Evolutionary conservation across 768 basidiomycete species (phyloP).

Genomic region (Pisolithus orientalis): DNA sequence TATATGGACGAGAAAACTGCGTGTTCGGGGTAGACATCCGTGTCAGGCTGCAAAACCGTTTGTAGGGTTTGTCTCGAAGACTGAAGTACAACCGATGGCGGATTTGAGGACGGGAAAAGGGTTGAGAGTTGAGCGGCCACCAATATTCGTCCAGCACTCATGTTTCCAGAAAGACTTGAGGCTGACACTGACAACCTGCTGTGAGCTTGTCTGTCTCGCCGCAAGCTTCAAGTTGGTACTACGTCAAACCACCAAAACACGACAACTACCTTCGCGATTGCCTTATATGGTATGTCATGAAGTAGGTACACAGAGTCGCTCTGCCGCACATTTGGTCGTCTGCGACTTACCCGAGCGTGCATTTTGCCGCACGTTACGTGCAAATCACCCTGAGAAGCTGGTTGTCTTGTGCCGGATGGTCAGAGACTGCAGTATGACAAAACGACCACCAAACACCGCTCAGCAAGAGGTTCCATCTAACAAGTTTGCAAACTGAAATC

Average conservation of each 20-base stretch:
- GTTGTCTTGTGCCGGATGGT: not conserved
- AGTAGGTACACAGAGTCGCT: too few species aligned
- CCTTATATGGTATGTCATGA: too few species aligned
- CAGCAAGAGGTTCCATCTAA: too few species aligned
- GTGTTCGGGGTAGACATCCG: conserved; percentile 58
- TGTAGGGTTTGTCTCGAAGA: conserved; percentile 54
- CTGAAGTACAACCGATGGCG: conserved; percentile 47
- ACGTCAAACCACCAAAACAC: too few species aligned
- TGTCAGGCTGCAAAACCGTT: conserved; percentile 35
- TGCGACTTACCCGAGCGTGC: too few species aligned
- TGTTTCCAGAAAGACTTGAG: conserved; percentile 5
- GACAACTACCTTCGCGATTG: too few species aligned
- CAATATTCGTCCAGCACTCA: conserved; percentile 30
- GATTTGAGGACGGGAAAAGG: conserved; percentile 46
- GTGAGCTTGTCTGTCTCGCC: too few species aligned
- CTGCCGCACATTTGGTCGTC: too few species aligned
- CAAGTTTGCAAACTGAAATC: not conserved
- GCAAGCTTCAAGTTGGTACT: too few species aligned
- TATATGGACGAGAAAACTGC: conserved; percentile 58
- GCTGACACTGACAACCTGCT: not conserved
- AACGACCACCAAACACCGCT: too few species aligned
- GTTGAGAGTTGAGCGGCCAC: conserved; percentile 61
- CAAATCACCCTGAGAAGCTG: not conserved
- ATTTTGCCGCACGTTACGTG: not conserved
- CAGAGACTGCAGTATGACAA: not conserved